These are phyloP conservation scores for Metschnikowia continentalis DNA, from an alignment of 805 yeast genomes.

Conservation along the genomic window DNA sequence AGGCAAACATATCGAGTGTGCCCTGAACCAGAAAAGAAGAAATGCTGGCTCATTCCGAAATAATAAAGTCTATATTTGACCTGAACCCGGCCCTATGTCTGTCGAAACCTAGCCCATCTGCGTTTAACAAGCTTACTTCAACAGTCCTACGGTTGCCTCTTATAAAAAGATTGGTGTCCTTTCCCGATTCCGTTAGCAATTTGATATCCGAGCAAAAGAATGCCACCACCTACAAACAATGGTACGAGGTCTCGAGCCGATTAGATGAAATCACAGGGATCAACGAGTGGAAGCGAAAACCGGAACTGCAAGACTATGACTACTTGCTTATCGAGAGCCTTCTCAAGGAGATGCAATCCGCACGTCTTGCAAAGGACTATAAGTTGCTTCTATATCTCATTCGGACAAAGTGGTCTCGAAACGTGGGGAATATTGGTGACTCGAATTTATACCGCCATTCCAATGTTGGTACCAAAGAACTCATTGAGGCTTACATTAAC, in stretches of 20 bases:
- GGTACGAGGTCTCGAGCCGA: conserved; percentile 61
- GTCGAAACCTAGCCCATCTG: conserved; percentile 5
- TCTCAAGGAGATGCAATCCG: conserved; percentile 52
- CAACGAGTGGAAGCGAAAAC: conserved; percentile 66
- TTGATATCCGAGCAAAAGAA: conserved; percentile 28
- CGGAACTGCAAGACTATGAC: conserved; percentile 69
- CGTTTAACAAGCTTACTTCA: neutral
- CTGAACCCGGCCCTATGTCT: conserved; percentile 15
- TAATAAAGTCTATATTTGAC: conserved; percentile 13
- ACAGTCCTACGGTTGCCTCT: conserved; percentile 11
- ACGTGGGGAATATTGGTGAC: conserved; percentile 84
- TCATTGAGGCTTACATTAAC: conserved; percentile 76
- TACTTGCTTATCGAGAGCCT: conserved; percentile 52
- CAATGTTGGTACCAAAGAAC: conserved; percentile 76
- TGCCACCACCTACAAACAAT: conserved; percentile 49
- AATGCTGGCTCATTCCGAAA: conserved; percentile 12
- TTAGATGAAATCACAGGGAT: conserved; percentile 64
- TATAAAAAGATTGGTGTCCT: conserved; percentile 10
- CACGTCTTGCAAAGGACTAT: conserved; percentile 56
- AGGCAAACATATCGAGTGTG: neutral
- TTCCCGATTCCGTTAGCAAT: neutral
- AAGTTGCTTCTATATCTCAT: conserved; percentile 64
- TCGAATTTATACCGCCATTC: conserved; percentile 71
- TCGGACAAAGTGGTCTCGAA: conserved; percentile 80
- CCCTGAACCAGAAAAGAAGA: neutral